phyloP scores from a whole-genome alignment of 176 grass and related monocot genomes.

The Melocanna baccifera region DNA sequence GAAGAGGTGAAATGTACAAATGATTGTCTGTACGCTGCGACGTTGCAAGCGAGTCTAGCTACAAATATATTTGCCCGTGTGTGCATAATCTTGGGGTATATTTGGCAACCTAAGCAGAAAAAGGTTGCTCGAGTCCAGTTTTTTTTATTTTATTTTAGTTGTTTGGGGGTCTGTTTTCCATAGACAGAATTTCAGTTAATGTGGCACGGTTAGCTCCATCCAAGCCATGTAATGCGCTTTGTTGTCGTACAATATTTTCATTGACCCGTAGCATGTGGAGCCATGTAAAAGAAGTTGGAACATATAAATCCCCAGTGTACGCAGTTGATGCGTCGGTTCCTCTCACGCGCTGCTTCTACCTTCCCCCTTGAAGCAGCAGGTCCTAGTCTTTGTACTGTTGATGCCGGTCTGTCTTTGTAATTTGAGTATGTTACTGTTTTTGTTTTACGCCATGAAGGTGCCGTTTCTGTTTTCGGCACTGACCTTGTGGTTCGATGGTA shows the following conservation, averaged over 20 bases:
- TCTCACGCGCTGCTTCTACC: neutral
- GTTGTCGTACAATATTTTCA: conserved; percentile 35
- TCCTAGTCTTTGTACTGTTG: neutral
- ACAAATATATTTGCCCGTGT: conserved; percentile 35
- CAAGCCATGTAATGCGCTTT: conserved; percentile 12
- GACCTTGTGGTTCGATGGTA: too few relatives aligned
- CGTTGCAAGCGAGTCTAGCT: conserved; percentile 11
- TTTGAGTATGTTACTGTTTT: too few relatives aligned
- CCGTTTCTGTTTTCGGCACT: too few relatives aligned
- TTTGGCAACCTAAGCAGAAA: conserved; percentile 20
- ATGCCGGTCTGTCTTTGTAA: neutral
- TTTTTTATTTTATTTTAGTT: conserved; percentile 32
- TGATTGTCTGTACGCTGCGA: conserved; percentile 8
- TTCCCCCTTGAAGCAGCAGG: neutral
- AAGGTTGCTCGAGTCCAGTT: conserved; percentile 20
- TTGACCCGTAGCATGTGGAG: conserved; percentile 30
- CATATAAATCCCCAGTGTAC: neutral
- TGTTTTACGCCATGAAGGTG: too few relatives aligned
- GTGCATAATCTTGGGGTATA: conserved; percentile 44
- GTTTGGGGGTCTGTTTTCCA: conserved; percentile 10
- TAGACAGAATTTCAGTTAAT: conserved; percentile 26
- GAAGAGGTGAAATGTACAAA: conserved; percentile 44
- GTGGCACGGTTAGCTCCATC: conserved; percentile 21
- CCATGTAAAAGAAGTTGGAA: conserved; percentile 10
- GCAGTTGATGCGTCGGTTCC: neutral